phyloP scores from a whole-genome alignment of 2,329 filamentous ascomycete species.

The Clonostachys solani region DNA sequence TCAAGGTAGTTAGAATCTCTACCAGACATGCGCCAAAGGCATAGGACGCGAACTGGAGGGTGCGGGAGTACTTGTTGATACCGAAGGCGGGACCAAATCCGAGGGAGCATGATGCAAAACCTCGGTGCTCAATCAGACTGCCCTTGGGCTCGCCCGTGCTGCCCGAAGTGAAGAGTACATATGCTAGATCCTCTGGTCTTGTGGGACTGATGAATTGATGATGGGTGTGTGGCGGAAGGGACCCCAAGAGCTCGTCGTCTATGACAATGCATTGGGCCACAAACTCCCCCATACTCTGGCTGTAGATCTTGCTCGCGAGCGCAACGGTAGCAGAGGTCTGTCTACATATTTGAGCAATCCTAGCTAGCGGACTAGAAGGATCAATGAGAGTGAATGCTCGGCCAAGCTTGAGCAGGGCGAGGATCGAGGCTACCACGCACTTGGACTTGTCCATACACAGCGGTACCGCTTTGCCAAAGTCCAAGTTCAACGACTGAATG shows the following conservation, averaged over 20 bases:
- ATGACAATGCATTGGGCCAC: too few species aligned
- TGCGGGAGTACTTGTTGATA: background rate
- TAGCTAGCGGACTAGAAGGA: constrained; percentile 7
- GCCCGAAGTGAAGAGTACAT: constrained; percentile 1
- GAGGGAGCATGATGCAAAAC: constrained; percentile 9
- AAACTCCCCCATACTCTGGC: too few species aligned
- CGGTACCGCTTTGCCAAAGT: constrained; percentile 8
- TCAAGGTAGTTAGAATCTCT: constrained; percentile 9
- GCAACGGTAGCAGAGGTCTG: too few species aligned
- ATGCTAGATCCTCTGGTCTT: too few species aligned
- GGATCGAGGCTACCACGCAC: constrained; percentile 12
- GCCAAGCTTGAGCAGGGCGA: constrained; percentile 15
- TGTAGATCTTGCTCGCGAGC: too few species aligned
- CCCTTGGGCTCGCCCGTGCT: constrained; percentile 13
- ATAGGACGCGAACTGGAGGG: constrained; percentile 7
- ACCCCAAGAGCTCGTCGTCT: too few species aligned
- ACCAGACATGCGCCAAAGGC: constrained; percentile 6
- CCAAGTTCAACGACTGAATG: constrained; percentile 19
- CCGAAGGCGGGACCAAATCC: background rate
- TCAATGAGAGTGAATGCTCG: constrained; percentile 18
- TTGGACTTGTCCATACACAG: constrained; percentile 14
- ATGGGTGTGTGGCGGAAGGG: too few species aligned
- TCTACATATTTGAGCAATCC: too few species aligned
- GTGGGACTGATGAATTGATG: too few species aligned
- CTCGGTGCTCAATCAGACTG: constrained; percentile 9